Percentiles rank a stretch among this genome's conserved stretches.
phyloP scores from a whole-genome alignment of 164 flowering plant species.

The Aristolochia fimbriata region DNA sequence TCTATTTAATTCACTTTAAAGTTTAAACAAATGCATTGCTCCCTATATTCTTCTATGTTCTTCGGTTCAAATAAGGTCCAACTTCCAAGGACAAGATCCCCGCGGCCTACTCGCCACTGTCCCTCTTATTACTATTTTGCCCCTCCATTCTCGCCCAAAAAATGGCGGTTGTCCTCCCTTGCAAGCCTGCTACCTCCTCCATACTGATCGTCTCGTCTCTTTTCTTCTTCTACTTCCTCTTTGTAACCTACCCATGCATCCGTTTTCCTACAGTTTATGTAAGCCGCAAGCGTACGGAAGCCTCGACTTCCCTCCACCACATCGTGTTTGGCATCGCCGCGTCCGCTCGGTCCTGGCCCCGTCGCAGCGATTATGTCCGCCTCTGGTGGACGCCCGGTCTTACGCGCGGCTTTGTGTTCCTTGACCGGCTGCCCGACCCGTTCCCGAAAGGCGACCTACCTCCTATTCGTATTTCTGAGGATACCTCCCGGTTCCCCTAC shows the following conservation, averaged over 20 bases:
- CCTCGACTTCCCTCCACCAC: conserved; percentile 35
- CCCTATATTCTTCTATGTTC: too few species aligned
- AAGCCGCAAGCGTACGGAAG: conserved; percentile 6
- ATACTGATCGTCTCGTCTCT: conserved; percentile 27
- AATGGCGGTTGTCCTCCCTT: background rate
- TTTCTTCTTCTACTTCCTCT: conserved; percentile 14
- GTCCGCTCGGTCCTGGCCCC: conserved; percentile 34
- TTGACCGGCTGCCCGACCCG: conserved; percentile 24
- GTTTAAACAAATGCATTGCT: too few species aligned
- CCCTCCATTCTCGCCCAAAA: background rate
- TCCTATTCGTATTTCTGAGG: conserved; percentile 34
- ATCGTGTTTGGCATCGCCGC: conserved; percentile 68
- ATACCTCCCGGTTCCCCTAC: conserved; percentile 56
- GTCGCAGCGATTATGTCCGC: conserved; percentile 33
- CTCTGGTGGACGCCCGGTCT: conserved; percentile 48
- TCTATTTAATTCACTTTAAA: too few species aligned
- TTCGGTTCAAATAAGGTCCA: too few species aligned
- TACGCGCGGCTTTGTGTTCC: conserved; percentile 51
- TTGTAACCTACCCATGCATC: conserved; percentile 5
- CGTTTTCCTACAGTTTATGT: conserved; percentile 6
- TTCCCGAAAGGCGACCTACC: conserved; percentile 17
- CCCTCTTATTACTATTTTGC: background rate
- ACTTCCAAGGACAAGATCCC: background rate
- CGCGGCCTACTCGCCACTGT: too few species aligned
- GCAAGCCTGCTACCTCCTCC: conserved; percentile 8